These are phyloP conservation scores for button mushroom (Agaricus bisporus) DNA, from an alignment of 768 basidiomycete species.

Conservation along the genomic window DNA sequence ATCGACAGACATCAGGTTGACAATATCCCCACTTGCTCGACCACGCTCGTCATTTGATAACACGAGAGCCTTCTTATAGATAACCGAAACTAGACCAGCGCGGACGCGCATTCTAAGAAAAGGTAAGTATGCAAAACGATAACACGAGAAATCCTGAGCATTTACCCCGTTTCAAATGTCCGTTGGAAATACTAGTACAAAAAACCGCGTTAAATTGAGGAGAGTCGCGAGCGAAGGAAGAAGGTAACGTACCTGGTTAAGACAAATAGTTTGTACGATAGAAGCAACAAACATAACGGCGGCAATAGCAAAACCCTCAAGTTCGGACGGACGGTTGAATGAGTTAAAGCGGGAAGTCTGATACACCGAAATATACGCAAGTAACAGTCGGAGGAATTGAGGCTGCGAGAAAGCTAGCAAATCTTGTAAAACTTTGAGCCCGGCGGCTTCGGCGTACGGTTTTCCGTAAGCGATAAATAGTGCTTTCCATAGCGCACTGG, in stretches of 20 bases:
- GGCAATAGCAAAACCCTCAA: conserved; percentile 75
- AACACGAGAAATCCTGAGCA: not conserved
- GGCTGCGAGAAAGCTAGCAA: conserved; percentile 81
- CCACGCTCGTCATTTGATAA: conserved; percentile 82
- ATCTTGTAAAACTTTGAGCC: conserved; percentile 77
- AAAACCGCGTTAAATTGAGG: not conserved
- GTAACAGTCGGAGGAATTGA: conserved; percentile 71
- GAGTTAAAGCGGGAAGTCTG: conserved; percentile 41
- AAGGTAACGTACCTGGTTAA: conserved; percentile 60
- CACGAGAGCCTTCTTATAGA: conserved; percentile 82
- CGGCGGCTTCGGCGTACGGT: conserved; percentile 57
- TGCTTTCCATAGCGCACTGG: conserved; percentile 68
- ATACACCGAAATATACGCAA: conserved; percentile 79
- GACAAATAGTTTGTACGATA: conserved; percentile 67
- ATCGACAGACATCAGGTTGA: conserved; percentile 91
- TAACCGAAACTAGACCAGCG: conserved; percentile 77
- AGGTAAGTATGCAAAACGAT: not conserved
- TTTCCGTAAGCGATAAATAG: conserved; percentile 75
- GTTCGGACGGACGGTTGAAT: conserved; percentile 23
- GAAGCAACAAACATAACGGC: conserved; percentile 76
- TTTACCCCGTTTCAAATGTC: conserved; percentile 64
- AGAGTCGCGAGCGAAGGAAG: not conserved
- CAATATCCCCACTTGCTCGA: conserved; percentile 85
- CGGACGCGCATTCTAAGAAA: conserved; percentile 77
- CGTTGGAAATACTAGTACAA: conserved; percentile 72